These are phyloP conservation scores for Exidia glandulosa DNA, from an alignment of 768 basidiomycete species.

Conservation along the genomic window DNA sequence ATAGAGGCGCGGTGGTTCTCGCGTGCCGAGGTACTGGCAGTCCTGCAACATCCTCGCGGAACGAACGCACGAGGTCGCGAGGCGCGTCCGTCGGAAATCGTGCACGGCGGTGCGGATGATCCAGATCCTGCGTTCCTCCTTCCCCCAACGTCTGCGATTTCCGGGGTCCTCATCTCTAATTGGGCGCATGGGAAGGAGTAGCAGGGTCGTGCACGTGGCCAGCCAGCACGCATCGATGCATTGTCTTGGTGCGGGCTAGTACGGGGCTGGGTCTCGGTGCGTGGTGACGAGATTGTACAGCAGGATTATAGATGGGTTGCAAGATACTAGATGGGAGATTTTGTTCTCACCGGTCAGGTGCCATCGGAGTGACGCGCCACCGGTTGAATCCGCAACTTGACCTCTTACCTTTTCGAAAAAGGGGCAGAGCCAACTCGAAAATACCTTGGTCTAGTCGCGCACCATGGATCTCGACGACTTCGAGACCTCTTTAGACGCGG, in stretches of 20 bases:
- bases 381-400: too few relatives aligned
- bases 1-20: constrained; percentile 88
- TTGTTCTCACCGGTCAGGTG: too few relatives aligned
- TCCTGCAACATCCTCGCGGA: constrained; percentile 46
- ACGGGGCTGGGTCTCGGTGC: too few relatives aligned
- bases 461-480: constrained; percentile 1
- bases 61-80: constrained; percentile 38
- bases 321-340: too few relatives aligned
- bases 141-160: background rate
- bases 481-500: background rate
- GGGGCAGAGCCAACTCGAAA: too few relatives aligned
- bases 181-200: background rate
- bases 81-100: background rate
- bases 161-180: background rate
- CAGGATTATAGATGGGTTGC: too few relatives aligned
- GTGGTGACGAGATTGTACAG: too few relatives aligned
- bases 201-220: background rate
- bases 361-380: too few relatives aligned
- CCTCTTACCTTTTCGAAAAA: too few relatives aligned
- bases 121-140: background rate
- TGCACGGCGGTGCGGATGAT: background rate
- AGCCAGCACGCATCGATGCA: background rate
- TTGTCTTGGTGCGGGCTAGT: too few relatives aligned
- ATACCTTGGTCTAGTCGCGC: too few relatives aligned
- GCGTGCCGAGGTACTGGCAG: constrained; percentile 55